Base-by-base conservation (phyloP, 1,139 yeast species). In the Sugiyamaella novakii region DNA sequence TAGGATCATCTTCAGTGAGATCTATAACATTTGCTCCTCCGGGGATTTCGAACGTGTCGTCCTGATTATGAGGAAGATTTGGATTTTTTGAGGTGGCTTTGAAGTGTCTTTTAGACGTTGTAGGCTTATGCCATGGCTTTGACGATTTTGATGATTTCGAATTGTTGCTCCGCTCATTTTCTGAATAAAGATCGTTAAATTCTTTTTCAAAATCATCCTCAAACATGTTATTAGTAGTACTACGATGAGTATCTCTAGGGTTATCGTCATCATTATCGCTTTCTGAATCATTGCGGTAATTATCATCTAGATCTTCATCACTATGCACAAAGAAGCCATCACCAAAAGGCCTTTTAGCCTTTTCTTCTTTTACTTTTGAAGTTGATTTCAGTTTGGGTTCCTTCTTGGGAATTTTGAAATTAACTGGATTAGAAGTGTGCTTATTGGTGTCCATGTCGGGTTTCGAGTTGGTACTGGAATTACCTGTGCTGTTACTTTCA, bases 1-100 rank as follows among this genome's bases (percentile, higher is more conserved):
- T 19, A 14, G 51, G 54, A n/a, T 43, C 53, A 4, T 56, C 59
- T n/a, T 47, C 47, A 11, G 59, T 56, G 18, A 56, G 44, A 24
- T 56, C 59, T 21, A 56, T 56, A 12, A 54, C 36, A n/a, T 47
- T 45, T 2, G 44, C 46, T 11, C 44, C 47, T 14, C 41, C 28
- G 5, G 40, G 49, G 7, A 45, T 29, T 18, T 27, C 37, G 33
- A 15, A 12, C n/a, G n/a, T n/a, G n/a, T n/a, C n/a, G n/a, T 5
- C 19, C n/a, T n/a, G 29, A 8, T 18, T 30, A 19, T 41, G 44
- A 15, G 37, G 44, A 6, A 41, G 18, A 30, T 41, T 8, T 21
- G 42, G n/a, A n/a, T 19, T n/a, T 25, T n/a, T 2, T 11, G 36
- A 11, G n/a, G 4, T 21, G 3, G n/a, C 33, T 15, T 11, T 17